Conservation (phyloP, 164 flowering plant genomes). For the Litsea cubeba region DNA sequence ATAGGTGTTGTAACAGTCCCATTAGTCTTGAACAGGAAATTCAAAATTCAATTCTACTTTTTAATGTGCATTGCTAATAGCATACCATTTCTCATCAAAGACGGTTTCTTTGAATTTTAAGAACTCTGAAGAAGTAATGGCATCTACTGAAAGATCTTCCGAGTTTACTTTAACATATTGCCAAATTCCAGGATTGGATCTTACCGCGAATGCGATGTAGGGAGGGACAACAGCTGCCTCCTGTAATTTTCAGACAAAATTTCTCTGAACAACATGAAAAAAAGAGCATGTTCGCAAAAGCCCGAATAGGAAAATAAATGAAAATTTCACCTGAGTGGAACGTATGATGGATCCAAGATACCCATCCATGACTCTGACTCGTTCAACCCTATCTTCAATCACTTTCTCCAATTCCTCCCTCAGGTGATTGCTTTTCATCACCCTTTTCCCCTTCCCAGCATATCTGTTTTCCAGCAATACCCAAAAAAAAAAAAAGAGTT, state of each 20-base stretch:
- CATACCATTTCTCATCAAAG: slow-evolving; percentile 69
- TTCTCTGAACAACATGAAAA: neutral
- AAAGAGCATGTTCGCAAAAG: neutral
- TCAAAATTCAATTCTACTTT: neutral
- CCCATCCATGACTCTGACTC: slow-evolving; percentile 59
- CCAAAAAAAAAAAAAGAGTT: neutral
- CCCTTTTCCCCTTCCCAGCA: slow-evolving; percentile 50
- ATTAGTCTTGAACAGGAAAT: neutral
- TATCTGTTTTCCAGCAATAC: slow-evolving; percentile 29
- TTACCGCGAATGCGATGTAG: slow-evolving; percentile 64
- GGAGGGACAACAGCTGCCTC: slow-evolving; percentile 96
- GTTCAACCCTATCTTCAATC: slow-evolving; percentile 62
- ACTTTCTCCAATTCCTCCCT: slow-evolving; percentile 65
- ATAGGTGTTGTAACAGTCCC: neutral
- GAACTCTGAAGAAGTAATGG: slow-evolving; percentile 56
- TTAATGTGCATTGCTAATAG: neutral
- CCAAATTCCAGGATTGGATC: slow-evolving; percentile 92
- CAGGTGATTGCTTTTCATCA: slow-evolving; percentile 58
- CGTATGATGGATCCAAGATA: slow-evolving; percentile 68
- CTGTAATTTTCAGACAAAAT: slow-evolving; percentile 30
- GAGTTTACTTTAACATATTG: slow-evolving; percentile 75
- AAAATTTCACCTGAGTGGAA: slow-evolving; percentile 56
- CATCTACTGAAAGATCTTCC: slow-evolving; percentile 57
- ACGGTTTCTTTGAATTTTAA: slow-evolving; percentile 73
- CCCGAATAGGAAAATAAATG: neutral